Evolutionary conservation across 2,329 filamentous ascomycete species (phyloP).

Genomic region (Alternaria sp.): DNA sequence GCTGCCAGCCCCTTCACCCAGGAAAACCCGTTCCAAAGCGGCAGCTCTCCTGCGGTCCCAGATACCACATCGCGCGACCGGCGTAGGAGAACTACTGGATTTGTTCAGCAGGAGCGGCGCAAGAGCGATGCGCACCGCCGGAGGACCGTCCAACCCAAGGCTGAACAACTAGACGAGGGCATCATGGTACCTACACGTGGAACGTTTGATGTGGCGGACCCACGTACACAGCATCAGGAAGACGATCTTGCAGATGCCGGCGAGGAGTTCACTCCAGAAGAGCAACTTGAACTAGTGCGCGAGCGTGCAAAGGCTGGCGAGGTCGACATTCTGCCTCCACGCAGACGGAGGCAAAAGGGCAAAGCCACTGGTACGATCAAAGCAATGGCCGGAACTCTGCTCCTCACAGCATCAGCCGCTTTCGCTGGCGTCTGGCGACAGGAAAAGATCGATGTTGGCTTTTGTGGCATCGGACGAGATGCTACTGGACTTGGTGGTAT

Average conservation of each 20-base stretch:
- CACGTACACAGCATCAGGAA: slow-evolving; percentile 50
- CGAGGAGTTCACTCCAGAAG: slow-evolving; percentile 94
- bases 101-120: slow-evolving; percentile 48
- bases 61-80: slow-evolving; percentile 50
- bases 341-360: slow-evolving; percentile 35
- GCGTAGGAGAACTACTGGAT: slow-evolving; percentile 60
- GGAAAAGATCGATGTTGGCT: slow-evolving; percentile 95
- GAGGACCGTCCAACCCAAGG: slow-evolving; percentile 50
- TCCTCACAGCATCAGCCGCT: slow-evolving; percentile 71
- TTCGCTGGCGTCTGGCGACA: slow-evolving; percentile 87
- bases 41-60: slow-evolving; percentile 67
- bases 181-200: slow-evolving; percentile 62
- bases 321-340: slow-evolving; percentile 55
- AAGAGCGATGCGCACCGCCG: slow-evolving; percentile 53
- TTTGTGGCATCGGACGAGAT: slow-evolving; percentile 79
- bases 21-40: slow-evolving; percentile 93
- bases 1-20: slow-evolving; percentile 77
- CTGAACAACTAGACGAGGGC: slow-evolving; percentile 58
- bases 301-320: slow-evolving; percentile 67
- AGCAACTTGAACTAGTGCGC: slow-evolving; percentile 75
- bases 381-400: slow-evolving; percentile 72
- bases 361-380: slow-evolving; percentile 59
- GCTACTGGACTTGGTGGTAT: slow-evolving; percentile 65
- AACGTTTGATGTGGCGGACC: slow-evolving; percentile 64
- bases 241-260: slow-evolving; percentile 66